Evolutionary conservation across 306 rosid species (phyloP).

Genomic region (Citrullus colocynthis): DNA sequence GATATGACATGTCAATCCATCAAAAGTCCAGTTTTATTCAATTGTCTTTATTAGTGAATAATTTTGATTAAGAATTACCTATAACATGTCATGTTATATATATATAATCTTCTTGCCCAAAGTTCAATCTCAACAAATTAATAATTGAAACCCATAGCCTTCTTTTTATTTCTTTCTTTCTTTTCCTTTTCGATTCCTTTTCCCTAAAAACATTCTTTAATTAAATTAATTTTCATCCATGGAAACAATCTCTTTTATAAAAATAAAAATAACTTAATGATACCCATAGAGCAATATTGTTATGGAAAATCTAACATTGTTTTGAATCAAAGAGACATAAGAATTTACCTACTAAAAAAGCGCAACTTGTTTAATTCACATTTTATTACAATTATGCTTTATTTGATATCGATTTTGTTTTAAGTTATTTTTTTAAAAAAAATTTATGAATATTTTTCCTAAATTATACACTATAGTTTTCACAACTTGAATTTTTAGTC

Average conservation of each 20-base stretch:
- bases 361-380: too few relatives aligned
- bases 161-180: neutral
- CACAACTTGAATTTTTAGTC: too few relatives aligned
- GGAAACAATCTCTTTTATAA: neutral
- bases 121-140: neutral
- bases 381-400: too few relatives aligned
- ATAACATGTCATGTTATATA: neutral
- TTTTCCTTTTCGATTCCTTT: neutral
- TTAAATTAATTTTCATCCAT: neutral
- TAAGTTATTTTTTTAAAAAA: too few relatives aligned
- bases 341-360: too few relatives aligned
- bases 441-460: too few relatives aligned
- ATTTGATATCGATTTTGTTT: too few relatives aligned
- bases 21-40: neutral
- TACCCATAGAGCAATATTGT: neutral
- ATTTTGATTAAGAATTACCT: neutral
- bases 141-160: neutral
- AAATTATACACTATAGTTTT: too few relatives aligned
- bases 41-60: neutral
- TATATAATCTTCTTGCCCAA: neutral
- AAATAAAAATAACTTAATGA: too few relatives aligned
- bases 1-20: neutral
- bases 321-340: too few relatives aligned
- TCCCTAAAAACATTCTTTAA: neutral
- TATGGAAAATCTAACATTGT: too few relatives aligned